Percentiles rank a stretch among this genome's conserved stretches.
phyloP scores from a whole-genome alignment of 2,329 filamentous ascomycete species.

The Trichoderma cornu-damae region DNA sequence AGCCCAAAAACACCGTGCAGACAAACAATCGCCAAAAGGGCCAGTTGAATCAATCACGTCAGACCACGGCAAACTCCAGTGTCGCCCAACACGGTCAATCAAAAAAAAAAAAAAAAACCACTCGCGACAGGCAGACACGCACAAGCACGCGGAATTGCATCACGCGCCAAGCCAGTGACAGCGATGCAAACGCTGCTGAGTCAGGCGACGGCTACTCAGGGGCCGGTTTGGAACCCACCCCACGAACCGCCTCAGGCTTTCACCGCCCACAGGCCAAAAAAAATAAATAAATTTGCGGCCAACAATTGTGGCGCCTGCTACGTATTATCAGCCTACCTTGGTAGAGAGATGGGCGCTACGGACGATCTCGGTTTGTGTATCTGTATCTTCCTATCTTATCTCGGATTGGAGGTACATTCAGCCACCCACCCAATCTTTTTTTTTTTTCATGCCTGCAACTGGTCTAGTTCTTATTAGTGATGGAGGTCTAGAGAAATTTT shows the following conservation, averaged over 20 bases:
- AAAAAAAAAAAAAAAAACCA: neutral
- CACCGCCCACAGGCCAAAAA: neutral
- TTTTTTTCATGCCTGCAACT: neutral
- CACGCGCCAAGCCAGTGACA: slow-evolving; percentile 13
- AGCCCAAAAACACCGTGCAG: neutral
- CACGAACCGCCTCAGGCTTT: slow-evolving; percentile 17
- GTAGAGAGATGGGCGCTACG: no score
- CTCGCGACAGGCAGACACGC: slow-evolving; percentile 3
- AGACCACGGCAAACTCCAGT: neutral
- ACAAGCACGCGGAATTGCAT: slow-evolving; percentile 17
- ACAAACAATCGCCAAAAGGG: neutral
- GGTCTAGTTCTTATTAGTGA: neutral
- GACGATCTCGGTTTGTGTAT: no score
- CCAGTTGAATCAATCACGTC: neutral
- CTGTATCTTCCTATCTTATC: neutral
- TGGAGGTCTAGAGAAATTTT: no score
- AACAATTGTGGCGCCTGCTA: no score
- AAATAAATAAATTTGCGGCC: no score
- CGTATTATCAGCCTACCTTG: no score
- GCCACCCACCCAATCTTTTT: neutral
- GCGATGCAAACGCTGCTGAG: slow-evolving; percentile 15
- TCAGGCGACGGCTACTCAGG: slow-evolving; percentile 17
- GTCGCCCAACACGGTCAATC: neutral
- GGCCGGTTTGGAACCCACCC: slow-evolving; percentile 9
- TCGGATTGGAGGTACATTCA: neutral